These are phyloP conservation scores for Pyronema domesticum DNA, from an alignment of 495 filamentous ascomycete species.

Conservation along the genomic window DNA sequence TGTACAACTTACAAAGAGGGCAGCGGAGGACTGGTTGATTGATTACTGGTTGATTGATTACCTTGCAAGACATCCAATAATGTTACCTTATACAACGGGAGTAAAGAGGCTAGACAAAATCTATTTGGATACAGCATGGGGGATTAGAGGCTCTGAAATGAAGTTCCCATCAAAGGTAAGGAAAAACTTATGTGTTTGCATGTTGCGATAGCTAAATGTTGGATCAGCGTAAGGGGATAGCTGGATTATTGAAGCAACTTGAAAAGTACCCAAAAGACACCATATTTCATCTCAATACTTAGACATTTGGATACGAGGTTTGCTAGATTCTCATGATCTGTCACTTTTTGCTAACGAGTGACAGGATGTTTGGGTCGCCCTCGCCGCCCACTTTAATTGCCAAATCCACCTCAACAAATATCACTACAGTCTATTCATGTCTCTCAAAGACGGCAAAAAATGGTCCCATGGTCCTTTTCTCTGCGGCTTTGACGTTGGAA, in stretches of 20 bases:
- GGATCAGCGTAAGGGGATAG: conserved; percentile 47
- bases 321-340: too few species aligned
- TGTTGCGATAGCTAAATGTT: neutral
- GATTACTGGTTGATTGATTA: conserved; percentile 49
- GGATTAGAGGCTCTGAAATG: conserved; percentile 25
- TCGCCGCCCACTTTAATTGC: conserved; percentile 49
- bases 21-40: conserved; percentile 53
- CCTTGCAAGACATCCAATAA: conserved; percentile 48
- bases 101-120: conserved; percentile 52
- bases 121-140: conserved; percentile 69
- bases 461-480: conserved; percentile 41
- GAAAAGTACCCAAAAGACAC: conserved; percentile 53
- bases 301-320: conserved; percentile 63
- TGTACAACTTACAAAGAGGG: neutral
- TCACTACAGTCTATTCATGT: conserved; percentile 53
- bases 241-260: conserved; percentile 55
- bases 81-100: conserved; percentile 58
- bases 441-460: conserved; percentile 30
- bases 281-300: conserved; percentile 68
- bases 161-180: conserved; percentile 36
- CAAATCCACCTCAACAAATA: conserved; percentile 77
- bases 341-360: neutral
- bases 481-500: conserved; percentile 61
- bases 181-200: neutral
- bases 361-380: conserved; percentile 64